These are phyloP conservation scores for Pythium guiyangense DNA, from an alignment of 352 stramenopile species.

Conservation along the genomic window DNA sequence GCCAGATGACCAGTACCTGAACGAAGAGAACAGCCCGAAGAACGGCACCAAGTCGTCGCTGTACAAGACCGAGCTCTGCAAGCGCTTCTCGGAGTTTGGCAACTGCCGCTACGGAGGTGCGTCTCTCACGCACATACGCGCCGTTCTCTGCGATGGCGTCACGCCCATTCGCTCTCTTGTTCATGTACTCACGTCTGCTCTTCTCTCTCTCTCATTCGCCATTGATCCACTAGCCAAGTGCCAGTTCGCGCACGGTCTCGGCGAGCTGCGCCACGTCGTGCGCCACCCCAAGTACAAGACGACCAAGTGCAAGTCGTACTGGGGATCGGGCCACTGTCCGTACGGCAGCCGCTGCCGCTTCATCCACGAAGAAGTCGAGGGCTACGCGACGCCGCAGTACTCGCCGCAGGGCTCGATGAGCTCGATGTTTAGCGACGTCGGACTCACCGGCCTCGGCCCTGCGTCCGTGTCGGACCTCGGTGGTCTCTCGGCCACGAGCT, in stretches of 20 bases:
- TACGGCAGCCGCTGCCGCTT: slow-evolving; percentile 87
- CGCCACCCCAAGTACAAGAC: slow-evolving; percentile 90
- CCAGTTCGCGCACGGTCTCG: slow-evolving; percentile 81
- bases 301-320: slow-evolving; percentile 91
- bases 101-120: slow-evolving; percentile 82
- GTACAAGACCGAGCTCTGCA: slow-evolving; percentile 88
- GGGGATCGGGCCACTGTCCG: slow-evolving; percentile 82
- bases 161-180: no score
- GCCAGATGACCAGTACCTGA: slow-evolving; percentile 56
- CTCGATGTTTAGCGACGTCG: slow-evolving; percentile 47
- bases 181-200: not conserved
- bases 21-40: slow-evolving; percentile 81
- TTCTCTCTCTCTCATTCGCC: not conserved
- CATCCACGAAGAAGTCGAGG: slow-evolving; percentile 82
- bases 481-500: slow-evolving; percentile 14
- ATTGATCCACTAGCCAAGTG: slow-evolving; percentile 59
- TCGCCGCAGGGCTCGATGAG: slow-evolving; percentile 35
- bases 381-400: slow-evolving; percentile 50
- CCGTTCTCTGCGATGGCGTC: slow-evolving; percentile 5
- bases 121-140: not conserved
- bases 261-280: slow-evolving; percentile 77
- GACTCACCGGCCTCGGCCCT: slow-evolving; percentile 20
- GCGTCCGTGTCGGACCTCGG: slow-evolving; percentile 25
- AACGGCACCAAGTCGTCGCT: slow-evolving; percentile 83
- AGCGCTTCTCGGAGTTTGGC: slow-evolving; percentile 84